These are phyloP conservation scores for Rhodotorula kratochvilovae DNA, from an alignment of 768 basidiomycete species.

Conservation along the genomic window DNA sequence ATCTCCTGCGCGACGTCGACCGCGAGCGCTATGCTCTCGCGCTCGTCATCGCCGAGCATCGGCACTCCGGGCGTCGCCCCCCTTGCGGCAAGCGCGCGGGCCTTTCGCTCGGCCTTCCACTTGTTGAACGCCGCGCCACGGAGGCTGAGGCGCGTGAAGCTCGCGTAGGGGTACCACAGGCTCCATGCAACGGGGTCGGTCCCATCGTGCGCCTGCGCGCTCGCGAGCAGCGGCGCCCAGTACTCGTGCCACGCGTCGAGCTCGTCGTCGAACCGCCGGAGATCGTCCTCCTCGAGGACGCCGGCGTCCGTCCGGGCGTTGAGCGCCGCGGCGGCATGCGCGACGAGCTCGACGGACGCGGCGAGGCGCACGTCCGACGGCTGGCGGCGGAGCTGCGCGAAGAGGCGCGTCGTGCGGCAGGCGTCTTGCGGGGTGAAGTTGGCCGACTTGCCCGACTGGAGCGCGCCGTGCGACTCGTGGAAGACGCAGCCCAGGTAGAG, in stretches of 20 bases:
- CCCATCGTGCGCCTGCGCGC: not conserved
- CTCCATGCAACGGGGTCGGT: constrained; percentile 20
- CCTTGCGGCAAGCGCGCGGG: not conserved
- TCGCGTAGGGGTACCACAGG: constrained; percentile 28
- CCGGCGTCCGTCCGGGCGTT: constrained; percentile 19
- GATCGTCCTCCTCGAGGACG: constrained; percentile 12
- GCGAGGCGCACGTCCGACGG: constrained; percentile 32
- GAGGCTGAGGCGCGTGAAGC: constrained; percentile 27
- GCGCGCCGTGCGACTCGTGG: constrained; percentile 36
- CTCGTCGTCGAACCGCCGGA: constrained; percentile 23
- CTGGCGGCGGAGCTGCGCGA: constrained; percentile 19
- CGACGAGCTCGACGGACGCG: constrained; percentile 36
- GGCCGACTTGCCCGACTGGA: constrained; percentile 32
- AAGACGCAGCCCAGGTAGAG: constrained; percentile 35
- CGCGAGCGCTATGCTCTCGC: constrained; percentile 14
- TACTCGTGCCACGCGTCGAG: constrained; percentile 29
- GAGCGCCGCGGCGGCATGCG: constrained; percentile 16
- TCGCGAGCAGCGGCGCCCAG: constrained; percentile 29
- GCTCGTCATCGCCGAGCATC: constrained; percentile 11
- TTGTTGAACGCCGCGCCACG: constrained; percentile 30
- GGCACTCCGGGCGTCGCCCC: not conserved
- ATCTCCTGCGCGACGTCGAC: constrained; percentile 24
- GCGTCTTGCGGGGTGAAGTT: constrained; percentile 32
- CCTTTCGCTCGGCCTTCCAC: constrained; percentile 29
- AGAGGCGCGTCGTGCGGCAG: constrained; percentile 27